Conservation (phyloP, 495 filamentous ascomycete species). For the Staphylotrichum tortipilum region DNA sequence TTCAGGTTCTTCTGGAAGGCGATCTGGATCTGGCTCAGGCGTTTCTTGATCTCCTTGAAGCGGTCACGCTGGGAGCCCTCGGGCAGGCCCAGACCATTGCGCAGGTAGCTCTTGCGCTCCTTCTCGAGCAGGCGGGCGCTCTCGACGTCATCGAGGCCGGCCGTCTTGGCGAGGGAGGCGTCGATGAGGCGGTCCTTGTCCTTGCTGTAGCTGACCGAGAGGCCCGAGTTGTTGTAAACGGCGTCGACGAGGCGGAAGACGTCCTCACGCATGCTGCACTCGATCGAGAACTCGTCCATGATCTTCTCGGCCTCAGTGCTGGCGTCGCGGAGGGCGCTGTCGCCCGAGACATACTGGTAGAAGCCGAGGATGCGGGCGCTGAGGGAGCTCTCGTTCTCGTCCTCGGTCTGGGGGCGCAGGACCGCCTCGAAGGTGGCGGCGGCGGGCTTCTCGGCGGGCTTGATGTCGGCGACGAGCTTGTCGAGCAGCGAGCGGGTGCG, state of each 20-base stretch:
- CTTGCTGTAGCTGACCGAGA: slow-evolving; percentile 30
- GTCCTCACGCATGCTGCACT: slow-evolving; percentile 54
- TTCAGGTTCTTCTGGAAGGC: slow-evolving; percentile 54
- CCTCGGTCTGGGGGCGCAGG: slow-evolving; percentile 53
- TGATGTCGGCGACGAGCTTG: slow-evolving; percentile 60
- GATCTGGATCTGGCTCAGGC: slow-evolving; percentile 47
- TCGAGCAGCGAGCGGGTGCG: slow-evolving; percentile 63
- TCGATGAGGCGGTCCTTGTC: slow-evolving; percentile 27
- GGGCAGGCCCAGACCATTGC: slow-evolving; percentile 47
- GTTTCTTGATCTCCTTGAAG: slow-evolving; percentile 59
- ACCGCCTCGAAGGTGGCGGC: slow-evolving; percentile 60
- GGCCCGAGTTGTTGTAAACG: slow-evolving; percentile 39
- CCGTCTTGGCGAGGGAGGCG: slow-evolving; percentile 20
- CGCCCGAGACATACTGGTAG: slow-evolving; percentile 70
- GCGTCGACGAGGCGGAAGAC: slow-evolving; percentile 50
- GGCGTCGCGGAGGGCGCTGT: slow-evolving; percentile 58
- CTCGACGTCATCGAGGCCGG: slow-evolving; percentile 36
- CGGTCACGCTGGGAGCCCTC: slow-evolving; percentile 47
- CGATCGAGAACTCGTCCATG: slow-evolving; percentile 51
- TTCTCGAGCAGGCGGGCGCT: slow-evolving; percentile 47
- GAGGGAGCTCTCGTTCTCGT: slow-evolving; percentile 57
- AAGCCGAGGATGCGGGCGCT: slow-evolving; percentile 58
- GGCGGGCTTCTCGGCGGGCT: slow-evolving; percentile 32
- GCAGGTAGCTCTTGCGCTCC: slow-evolving; percentile 49
- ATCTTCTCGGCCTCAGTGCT: slow-evolving; percentile 52